Conservation (phyloP, 192 early-diverging fungal species). For the Coemansia sp. region DNA sequence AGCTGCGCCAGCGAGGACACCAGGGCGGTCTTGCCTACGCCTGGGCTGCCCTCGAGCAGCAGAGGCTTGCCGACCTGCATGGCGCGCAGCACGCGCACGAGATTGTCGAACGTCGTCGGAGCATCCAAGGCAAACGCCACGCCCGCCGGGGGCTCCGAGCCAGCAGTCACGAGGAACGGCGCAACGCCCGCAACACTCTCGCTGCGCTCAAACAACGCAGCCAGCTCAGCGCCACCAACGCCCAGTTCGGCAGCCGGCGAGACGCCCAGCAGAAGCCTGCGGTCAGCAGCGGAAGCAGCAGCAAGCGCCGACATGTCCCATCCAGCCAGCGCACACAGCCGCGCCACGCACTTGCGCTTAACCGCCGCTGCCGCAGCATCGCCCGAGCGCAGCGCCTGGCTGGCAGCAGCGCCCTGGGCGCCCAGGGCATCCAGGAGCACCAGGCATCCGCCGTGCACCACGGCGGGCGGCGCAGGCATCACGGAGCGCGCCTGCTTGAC, state of each 20-base stretch:
- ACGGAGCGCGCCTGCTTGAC: constrained; percentile 55
- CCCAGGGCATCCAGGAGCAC: constrained; percentile 90
- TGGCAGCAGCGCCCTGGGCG: constrained; percentile 60
- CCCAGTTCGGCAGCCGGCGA: constrained; percentile 11
- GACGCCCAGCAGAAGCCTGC: constrained; percentile 26
- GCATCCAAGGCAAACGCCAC: constrained; percentile 80
- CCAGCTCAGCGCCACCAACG: background rate
- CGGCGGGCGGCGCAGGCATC: constrained; percentile 55
- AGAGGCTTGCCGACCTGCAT: constrained; percentile 91
- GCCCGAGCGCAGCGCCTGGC: constrained; percentile 7
- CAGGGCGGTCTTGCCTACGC: constrained; percentile 95
- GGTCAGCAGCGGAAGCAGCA: background rate
- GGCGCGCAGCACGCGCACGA: constrained; percentile 79
- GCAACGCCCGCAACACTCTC: constrained; percentile 63
- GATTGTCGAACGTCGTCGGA: constrained; percentile 88
- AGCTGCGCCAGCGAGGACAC: constrained; percentile 75
- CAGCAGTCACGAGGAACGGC: constrained; percentile 69
- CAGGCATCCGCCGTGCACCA: constrained; percentile 87
- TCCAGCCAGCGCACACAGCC: constrained; percentile 46
- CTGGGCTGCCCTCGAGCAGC: constrained; percentile 94
- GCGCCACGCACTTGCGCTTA: constrained; percentile 37
- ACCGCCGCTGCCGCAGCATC: constrained; percentile 16
- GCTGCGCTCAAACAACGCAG: constrained; percentile 6
- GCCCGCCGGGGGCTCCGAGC: constrained; percentile 56
- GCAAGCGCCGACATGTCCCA: background rate